Conservation (phyloP, 495 filamentous ascomycete species). For the Astrothelium macrocarpum region DNA sequence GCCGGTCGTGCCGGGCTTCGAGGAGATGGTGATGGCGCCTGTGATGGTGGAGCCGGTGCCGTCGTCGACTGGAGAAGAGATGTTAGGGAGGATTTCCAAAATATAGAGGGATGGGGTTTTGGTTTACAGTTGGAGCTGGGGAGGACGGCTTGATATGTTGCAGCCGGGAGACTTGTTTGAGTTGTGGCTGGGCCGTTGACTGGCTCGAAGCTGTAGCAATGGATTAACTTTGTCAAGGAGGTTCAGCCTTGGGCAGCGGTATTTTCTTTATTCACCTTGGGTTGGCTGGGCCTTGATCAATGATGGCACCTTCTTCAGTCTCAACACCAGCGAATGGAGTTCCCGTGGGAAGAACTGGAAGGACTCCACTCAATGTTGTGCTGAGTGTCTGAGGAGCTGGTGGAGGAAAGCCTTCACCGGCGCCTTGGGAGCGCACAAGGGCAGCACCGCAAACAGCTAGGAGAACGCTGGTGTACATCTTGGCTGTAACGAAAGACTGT, state of each 20-base stretch:
- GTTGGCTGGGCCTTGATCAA: constrained; percentile 6
- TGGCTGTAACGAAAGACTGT: not conserved
- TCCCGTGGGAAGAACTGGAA: not conserved
- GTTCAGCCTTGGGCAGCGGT: too few species aligned
- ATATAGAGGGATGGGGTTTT: not conserved
- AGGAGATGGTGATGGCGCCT: constrained; percentile 3
- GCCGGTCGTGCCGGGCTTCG: not conserved
- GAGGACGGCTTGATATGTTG: constrained; percentile 9
- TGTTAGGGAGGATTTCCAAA: not conserved
- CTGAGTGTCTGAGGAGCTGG: not conserved
- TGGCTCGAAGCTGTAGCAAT: constrained; percentile 1
- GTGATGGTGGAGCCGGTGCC: not conserved
- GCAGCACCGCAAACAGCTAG: not conserved
- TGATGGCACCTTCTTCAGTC: constrained; percentile 15
- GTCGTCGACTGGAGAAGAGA: not conserved
- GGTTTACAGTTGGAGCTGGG: constrained; percentile 5
- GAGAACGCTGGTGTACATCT: not conserved
- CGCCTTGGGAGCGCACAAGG: not conserved
- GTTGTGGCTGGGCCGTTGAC: constrained; percentile 13
- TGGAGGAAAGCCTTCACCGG: constrained; percentile 3
- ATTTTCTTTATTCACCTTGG: constrained; percentile 8
- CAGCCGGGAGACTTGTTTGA: constrained; percentile 9
- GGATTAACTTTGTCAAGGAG: not conserved
- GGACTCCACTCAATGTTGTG: not conserved
- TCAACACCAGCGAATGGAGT: not conserved